phyloP scores from a whole-genome alignment of 148 eudicot genomes.

The Vaccinium macrocarpon region DNA sequence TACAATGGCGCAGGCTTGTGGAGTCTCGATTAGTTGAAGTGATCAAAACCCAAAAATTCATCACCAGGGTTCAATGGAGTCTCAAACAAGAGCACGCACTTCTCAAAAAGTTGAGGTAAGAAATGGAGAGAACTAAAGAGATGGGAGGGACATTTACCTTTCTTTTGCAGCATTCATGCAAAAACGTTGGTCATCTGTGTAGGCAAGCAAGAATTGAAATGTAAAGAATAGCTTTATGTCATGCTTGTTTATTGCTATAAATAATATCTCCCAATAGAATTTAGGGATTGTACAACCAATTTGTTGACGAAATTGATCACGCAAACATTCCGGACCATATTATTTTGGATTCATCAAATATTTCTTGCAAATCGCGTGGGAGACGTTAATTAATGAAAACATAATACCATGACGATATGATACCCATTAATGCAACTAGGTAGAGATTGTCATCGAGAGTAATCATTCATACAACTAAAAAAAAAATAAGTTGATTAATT shows the following conservation, averaged over 20 bases:
- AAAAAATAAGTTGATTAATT: neutral
- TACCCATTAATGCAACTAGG: neutral
- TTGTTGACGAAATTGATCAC: neutral
- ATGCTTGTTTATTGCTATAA: neutral
- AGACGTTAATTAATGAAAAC: neutral
- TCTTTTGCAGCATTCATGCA: neutral
- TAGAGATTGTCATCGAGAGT: neutral
- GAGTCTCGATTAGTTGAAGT: neutral
- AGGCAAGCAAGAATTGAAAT: neutral
- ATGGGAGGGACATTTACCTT: neutral
- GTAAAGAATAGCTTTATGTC: neutral
- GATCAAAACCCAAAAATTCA: neutral
- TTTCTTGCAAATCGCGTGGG: neutral
- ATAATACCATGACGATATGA: neutral
- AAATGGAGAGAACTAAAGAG: neutral
- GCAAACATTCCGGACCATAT: neutral
- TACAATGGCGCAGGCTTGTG: no score
- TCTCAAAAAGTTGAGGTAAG: neutral
- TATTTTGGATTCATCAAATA: neutral
- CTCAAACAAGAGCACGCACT: neutral
- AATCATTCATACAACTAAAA: neutral
- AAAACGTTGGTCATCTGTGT: neutral
- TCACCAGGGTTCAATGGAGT: no score
- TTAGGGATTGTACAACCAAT: neutral
- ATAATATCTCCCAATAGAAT: neutral